A percentile compares a stretch with the other conserved stretches of the same genome.
These are phyloP conservation scores for Fonsecaea erecta DNA, from an alignment of 2,329 filamentous ascomycete species.

Conservation along the genomic window DNA sequence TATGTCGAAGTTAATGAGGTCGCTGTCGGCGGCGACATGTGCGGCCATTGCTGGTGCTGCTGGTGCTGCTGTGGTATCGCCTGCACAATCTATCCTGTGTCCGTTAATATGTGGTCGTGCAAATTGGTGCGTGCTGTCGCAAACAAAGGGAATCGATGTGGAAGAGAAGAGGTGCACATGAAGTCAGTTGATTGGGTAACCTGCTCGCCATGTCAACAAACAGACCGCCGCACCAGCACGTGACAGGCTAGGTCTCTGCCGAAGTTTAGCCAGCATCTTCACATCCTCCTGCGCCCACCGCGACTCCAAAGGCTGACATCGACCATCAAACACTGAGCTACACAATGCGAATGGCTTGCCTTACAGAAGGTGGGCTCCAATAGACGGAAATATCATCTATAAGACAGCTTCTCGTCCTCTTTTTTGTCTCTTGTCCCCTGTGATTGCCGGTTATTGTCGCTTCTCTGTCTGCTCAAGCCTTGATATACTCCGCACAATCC, in stretches of 20 bases:
- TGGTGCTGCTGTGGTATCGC: conserved; percentile 27
- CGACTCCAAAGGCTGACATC: conserved; percentile 1
- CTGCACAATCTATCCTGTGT: conserved; percentile 20
- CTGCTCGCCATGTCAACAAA: conserved; percentile 14
- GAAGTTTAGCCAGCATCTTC: conserved; percentile 1
- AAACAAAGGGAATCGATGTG: conserved; percentile 8
- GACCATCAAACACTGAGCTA: not conserved
- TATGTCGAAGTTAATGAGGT: conserved; percentile 73
- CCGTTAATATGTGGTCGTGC: conserved; percentile 24
- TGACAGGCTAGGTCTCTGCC: not conserved
- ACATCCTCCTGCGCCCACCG: not conserved
- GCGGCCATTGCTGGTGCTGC: conserved; percentile 31
- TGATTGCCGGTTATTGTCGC: not conserved
- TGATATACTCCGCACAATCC: no score
- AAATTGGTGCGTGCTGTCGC: conserved; percentile 12
- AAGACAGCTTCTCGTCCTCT: not conserved
- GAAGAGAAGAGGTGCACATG: not conserved
- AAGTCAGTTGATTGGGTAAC: conserved; percentile 13
- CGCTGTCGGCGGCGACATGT: conserved; percentile 38
- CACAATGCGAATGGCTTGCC: not conserved
- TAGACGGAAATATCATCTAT: not conserved
- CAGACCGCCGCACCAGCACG: not conserved
- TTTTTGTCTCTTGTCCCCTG: not conserved
- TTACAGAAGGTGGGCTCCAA: not conserved
- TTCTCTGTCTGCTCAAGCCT: not conserved